Conservation (phyloP, 129 eudicot species). For the Centella asiatica region DNA sequence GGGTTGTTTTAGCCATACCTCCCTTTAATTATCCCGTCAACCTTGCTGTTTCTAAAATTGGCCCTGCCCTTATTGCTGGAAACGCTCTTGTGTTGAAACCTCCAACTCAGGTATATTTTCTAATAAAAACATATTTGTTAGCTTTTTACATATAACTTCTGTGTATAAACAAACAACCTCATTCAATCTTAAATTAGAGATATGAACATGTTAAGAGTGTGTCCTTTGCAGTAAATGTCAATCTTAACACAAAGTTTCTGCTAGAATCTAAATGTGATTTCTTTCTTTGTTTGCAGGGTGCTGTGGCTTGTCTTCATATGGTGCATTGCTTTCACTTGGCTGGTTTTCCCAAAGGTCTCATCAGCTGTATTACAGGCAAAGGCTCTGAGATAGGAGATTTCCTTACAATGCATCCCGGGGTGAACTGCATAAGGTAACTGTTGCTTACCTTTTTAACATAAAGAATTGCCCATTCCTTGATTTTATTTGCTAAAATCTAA, state of each 20-base stretch:
- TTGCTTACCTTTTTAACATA: background rate
- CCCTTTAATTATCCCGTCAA: slow-evolving; percentile 96
- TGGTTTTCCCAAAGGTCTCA: slow-evolving; percentile 87
- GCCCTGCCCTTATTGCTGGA: slow-evolving; percentile 95
- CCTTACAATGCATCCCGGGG: slow-evolving; percentile 91
- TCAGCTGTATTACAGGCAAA: slow-evolving; percentile 92
- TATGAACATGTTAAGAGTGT: too few species aligned
- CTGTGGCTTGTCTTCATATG: slow-evolving; percentile 95
- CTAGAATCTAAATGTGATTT: background rate
- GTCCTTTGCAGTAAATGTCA: too few species aligned
- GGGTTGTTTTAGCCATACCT: slow-evolving; percentile 88
- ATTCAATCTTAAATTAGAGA: too few species aligned
- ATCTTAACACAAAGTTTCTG: too few species aligned
- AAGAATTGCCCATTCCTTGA: background rate
- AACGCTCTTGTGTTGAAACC: slow-evolving; percentile 91
- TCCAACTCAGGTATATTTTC: slow-evolving; percentile 97
- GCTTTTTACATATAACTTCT: too few species aligned
- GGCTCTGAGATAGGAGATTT: slow-evolving; percentile 99
- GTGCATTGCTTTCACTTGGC: slow-evolving; percentile 97
- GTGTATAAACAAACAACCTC: background rate
- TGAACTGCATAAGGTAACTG: slow-evolving; percentile 83
- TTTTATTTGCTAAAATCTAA: too few species aligned
- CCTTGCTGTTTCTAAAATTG: slow-evolving; percentile 95
- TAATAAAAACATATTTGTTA: too few species aligned
- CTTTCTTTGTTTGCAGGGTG: slow-evolving; percentile 77